phyloP scores from a whole-genome alignment of 805 yeast species.

The Lachancea lanzarotensis region DNA sequence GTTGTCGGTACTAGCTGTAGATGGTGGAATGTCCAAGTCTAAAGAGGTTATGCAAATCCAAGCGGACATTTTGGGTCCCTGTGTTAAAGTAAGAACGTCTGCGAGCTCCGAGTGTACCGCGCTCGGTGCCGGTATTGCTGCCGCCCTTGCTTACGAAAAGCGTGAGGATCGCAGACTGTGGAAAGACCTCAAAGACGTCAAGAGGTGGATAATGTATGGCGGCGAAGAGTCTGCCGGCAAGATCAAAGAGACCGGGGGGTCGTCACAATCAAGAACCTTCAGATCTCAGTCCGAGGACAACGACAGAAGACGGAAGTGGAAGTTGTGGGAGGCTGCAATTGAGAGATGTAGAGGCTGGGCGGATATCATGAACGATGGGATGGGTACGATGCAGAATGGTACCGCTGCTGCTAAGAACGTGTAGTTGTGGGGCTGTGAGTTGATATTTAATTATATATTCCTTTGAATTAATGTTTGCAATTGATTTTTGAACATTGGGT shows the following conservation, averaged over 20 bases:
- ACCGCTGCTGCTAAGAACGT: constrained; percentile 3
- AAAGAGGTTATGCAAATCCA: constrained; percentile 91
- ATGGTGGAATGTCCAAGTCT: constrained; percentile 93
- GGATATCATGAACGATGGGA: constrained; percentile 4
- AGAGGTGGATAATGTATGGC: constrained; percentile 90
- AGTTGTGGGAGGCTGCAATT: constrained; percentile 79
- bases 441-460: background rate
- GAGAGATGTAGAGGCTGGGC: constrained; percentile 81
- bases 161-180: constrained; percentile 57
- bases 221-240: constrained; percentile 51
- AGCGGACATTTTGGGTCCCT: constrained; percentile 84
- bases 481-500: too few species aligned
- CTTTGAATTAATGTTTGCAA: background rate
- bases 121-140: constrained; percentile 93
- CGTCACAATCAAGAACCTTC: constrained; percentile 32
- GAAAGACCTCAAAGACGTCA: constrained; percentile 68
- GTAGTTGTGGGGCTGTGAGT: background rate
- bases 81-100: constrained; percentile 75
- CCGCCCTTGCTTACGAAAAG: constrained; percentile 57
- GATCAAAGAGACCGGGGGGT: constrained; percentile 9
- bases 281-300: constrained; percentile 43
- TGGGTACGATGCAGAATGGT: background rate
- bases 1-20: constrained; percentile 62
- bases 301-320: constrained; percentile 60
- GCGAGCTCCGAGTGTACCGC: constrained; percentile 88